These are phyloP conservation scores for Citropsis articulata DNA, from an alignment of 345 rosid genomes.

Conservation along the genomic window DNA sequence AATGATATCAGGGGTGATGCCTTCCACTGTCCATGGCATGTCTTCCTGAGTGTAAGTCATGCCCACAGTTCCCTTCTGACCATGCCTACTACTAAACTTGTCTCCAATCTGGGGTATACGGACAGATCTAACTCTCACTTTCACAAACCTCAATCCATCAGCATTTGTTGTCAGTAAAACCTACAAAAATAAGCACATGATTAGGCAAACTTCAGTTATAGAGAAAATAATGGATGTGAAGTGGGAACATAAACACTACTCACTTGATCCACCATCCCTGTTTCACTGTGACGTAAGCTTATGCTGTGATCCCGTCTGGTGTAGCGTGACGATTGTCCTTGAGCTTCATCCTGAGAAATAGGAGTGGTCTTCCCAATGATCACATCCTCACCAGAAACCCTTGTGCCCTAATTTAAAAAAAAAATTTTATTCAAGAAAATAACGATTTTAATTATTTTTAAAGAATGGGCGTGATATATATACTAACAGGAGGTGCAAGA, in stretches of 20 bases:
- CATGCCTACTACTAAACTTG: conserved; percentile 97
- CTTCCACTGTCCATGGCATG: conserved; percentile 99
- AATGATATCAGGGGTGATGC: conserved; percentile 87
- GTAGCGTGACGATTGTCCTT: conserved; percentile 78
- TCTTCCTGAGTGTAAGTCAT: conserved; percentile 99
- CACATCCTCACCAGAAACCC: conserved; percentile 97
- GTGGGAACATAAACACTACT: conserved; percentile 12
- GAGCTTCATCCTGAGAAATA: conserved; percentile 85
- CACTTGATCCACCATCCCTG: conserved; percentile 98
- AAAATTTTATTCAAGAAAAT: conserved; percentile 1
- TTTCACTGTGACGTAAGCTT: conserved; percentile 94
- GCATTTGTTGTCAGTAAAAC: conserved; percentile 97
- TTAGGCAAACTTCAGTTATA: not conserved
- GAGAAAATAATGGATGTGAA: not conserved
- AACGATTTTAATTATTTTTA: not conserved
- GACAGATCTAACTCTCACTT: conserved; percentile 95
- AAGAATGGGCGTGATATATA: not conserved
- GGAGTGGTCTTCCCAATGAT: conserved; percentile 97
- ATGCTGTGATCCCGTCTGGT: conserved; percentile 93
- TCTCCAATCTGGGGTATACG: conserved; percentile 98
- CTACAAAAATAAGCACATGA: conserved; percentile 28
- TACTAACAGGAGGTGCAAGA: conserved; percentile 94
- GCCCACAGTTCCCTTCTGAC: conserved; percentile 99
- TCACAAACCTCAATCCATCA: conserved; percentile 95
- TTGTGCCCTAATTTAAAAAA: conserved; percentile 60